Evolutionary conservation across 2,329 filamentous ascomycete genomes (phyloP), one percentile per base, ranked within the genome.

Genomic region (Phialophora verrucosa): DNA sequence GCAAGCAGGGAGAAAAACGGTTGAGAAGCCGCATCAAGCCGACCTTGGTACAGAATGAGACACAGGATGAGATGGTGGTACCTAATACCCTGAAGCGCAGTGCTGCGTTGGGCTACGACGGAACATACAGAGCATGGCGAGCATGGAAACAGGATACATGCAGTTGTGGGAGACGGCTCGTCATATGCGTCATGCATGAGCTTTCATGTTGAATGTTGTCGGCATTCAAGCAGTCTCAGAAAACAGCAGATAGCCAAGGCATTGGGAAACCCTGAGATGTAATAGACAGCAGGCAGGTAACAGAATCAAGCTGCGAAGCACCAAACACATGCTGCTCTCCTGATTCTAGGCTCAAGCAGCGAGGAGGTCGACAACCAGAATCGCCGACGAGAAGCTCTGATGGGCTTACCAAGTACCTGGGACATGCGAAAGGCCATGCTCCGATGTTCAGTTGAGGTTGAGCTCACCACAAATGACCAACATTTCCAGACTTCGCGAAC

Each of bases 221-320:
- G 17, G n/a, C 38, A n/a, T n/a, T 44, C 38, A 44, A 44, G 17
- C 38, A 17, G 17, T n/a, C 14, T n/a, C 38, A 44, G 38, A 25
- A 25, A 25, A 20, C 5, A 44, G 35, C 35, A 42, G 35, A 35
- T 35, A 35, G 32, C 32, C 32, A 35, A 8, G 38, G 38, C 14
- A 44, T n/a, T n/a, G 17, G 14, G 14, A 44, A 44, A 44, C 38
- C 38, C 5, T 44, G 38, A 17, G 14, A 44, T 44, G 38, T 8
- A 44, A n/a, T 17, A 44, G 6, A 44, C 7, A 44, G 38, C 17
- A 44, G 17, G 38, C 38, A 44, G 17, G 6, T 7, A 44, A n/a
- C n/a, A 44, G 38, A 44, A n/a, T 44, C 17, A 44, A 44, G 38
- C 38, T 44, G 38, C 38, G 38, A 44, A 44, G 38, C 38, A 44